A percentile compares a stretch with the other conserved stretches of the same genome.
Evolutionary conservation across 768 basidiomycete genomes (phyloP).

Genomic region (Gymnopilus dilepis): DNA sequence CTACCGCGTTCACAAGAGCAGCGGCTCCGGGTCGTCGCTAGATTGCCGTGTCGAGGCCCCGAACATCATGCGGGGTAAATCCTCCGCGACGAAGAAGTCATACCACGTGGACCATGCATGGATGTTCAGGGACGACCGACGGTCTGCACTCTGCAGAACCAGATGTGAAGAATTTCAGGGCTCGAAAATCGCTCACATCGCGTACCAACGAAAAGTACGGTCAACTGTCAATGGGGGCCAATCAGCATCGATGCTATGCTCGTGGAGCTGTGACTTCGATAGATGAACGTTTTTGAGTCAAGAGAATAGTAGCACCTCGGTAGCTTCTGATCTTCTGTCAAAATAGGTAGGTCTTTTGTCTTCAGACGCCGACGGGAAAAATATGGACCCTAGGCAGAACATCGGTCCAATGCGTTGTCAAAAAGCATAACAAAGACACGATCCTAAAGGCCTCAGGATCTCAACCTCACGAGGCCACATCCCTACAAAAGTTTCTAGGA

Average conservation of each 20-base stretch:
- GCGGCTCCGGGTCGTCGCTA: background rate
- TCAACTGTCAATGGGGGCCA: background rate
- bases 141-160: too few species aligned
- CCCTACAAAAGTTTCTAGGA: background rate
- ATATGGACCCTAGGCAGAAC: background rate
- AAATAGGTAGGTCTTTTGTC: background rate
- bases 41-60: background rate
- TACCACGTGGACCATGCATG: background rate
- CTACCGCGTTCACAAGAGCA: background rate
- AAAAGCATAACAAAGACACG: background rate
- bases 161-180: too few species aligned
- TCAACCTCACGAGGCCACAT: background rate
- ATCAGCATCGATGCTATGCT: background rate
- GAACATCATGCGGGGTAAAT: constrained; percentile 1
- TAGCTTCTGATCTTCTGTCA: background rate
- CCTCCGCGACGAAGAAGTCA: background rate
- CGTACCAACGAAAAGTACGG: too few species aligned
- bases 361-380: background rate
- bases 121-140: background rate
- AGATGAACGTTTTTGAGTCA: background rate
- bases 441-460: background rate
- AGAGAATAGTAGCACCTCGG: background rate
- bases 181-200: too few species aligned
- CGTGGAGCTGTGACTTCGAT: background rate
- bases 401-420: background rate